Evolutionary conservation across 345 rosid genomes (phyloP), one percentile per base, ranked within the genome.

Genomic region (Hevea brasiliensis): DNA sequence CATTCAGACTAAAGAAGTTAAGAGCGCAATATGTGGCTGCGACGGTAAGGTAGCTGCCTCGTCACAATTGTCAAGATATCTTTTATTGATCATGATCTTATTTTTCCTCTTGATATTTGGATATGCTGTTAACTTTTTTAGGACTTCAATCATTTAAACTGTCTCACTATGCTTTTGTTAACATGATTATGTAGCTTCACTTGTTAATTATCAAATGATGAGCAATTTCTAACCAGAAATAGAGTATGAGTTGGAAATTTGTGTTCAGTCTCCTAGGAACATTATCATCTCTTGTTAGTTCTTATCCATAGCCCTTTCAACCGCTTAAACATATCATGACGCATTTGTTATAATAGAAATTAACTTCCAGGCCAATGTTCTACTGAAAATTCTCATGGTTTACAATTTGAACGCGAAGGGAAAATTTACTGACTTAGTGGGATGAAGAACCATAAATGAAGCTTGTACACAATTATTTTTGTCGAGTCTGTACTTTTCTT

Each of bases 31-130:
- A 59, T 74, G 79, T 54, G 73, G 81, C 72, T 77, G 83, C 84
- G 57, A 83, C 44, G 57, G 75, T 80, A 81, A 92, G 99, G 99
- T 95, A 92, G 94, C 87, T 81, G 83, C 85, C 82, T 84, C 81
- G 87, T 69, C 89, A 87, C 83, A 40, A 78, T 75, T 78, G 45
- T 81, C 87, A 71, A 80, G 86, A 84, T 87, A 80, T 76, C 73
- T 74, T 77, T 70, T 79, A 67, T 84, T 79, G 50, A 23, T 89
- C 42, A 59, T 91, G 63, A 35, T 86, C 73, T 32, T 87, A 10
- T 61, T 88, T 68, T 81, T 60, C 10, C 6, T 82, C 74, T 74
- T 88, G 73, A 70, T 87, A 64, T 67, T 84, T 63, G 92, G 94
- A 71, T 87, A 70, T 81, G 74, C 81, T 72, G 73, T 73, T 75